Conservation (phyloP, 768 basidiomycete species). For the Mycena epipterygia region DNA sequence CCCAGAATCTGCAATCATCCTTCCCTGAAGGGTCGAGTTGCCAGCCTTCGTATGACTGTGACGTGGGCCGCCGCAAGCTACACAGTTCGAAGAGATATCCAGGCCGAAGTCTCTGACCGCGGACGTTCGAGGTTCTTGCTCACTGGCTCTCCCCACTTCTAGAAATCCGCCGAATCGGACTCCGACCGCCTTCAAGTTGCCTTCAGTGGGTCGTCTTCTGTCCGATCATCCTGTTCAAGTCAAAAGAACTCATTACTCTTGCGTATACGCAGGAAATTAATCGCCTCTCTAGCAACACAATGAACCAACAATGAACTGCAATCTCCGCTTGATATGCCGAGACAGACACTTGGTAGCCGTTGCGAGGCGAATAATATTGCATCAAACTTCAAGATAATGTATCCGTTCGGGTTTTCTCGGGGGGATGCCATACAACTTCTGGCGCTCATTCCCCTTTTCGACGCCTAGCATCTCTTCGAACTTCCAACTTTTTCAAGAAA, state of each 20-base stretch:
- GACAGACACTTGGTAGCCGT: background rate
- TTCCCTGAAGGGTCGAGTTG: background rate
- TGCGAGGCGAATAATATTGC: background rate
- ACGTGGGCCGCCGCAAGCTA: background rate
- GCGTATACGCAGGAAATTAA: background rate
- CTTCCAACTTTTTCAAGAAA: background rate
- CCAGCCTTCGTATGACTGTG: background rate
- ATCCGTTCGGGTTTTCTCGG: too few relatives aligned
- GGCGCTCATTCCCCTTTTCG: too few relatives aligned
- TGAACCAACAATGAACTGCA: constrained; percentile 1
- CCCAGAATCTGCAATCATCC: background rate
- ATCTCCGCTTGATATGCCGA: background rate
- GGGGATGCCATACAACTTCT: too few relatives aligned
- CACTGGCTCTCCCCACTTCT: background rate
- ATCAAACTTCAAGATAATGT: too few relatives aligned
- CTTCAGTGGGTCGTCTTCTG: constrained; percentile 13
- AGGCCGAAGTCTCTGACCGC: background rate
- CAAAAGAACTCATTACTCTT: background rate
- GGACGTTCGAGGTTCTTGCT: background rate
- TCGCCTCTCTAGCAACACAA: constrained; percentile 6
- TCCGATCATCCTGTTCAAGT: constrained; percentile 9
- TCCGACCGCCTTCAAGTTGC: constrained; percentile 15
- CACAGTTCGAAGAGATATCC: background rate
- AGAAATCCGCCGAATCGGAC: constrained; percentile 9
- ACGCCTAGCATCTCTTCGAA: too few relatives aligned